phyloP scores from a whole-genome alignment of 140 eudicot species.

The Flaveria floridana region DNA sequence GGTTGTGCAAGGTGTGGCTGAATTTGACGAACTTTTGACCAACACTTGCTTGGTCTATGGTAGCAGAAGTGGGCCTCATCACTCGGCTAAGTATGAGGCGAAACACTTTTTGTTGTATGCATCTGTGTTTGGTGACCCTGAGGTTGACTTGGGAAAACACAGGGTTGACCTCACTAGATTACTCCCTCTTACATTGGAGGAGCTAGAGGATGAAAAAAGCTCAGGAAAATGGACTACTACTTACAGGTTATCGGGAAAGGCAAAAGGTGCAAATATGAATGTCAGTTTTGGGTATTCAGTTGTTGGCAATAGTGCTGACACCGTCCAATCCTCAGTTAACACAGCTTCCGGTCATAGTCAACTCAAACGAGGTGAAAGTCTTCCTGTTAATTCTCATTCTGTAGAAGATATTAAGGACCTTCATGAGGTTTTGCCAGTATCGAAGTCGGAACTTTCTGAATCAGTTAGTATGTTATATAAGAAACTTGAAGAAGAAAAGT shows the following conservation, averaged over 20 bases:
- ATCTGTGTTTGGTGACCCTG: constrained; percentile 50
- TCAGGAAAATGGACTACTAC: constrained; percentile 88
- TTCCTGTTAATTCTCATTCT: constrained; percentile 52
- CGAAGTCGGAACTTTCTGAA: constrained; percentile 54
- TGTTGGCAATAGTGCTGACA: constrained; percentile 31
- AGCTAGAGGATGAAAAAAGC: constrained; percentile 79
- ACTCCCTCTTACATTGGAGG: constrained; percentile 88
- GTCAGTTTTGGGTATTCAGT: constrained; percentile 82
- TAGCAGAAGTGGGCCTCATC: constrained; percentile 71
- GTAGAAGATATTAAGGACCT: constrained; percentile 71
- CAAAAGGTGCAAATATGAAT: constrained; percentile 78
- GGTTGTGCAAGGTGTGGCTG: constrained; percentile 62
- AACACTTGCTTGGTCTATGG: constrained; percentile 76
- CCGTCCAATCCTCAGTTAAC: constrained; percentile 24
- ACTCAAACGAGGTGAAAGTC: constrained; percentile 55
- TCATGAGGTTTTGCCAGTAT: constrained; percentile 73
- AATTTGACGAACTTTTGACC: constrained; percentile 60
- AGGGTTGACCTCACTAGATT: constrained; percentile 81
- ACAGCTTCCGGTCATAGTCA: constrained; percentile 33
- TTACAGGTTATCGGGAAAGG: constrained; percentile 69
- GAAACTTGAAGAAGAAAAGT: constrained; percentile 69
- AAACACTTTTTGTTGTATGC: constrained; percentile 76
- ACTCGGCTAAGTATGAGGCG: constrained; percentile 82
- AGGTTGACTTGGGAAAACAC: constrained; percentile 86
- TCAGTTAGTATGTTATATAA: constrained; percentile 56